These are phyloP conservation scores for Echeveria elegans DNA, from an alignment of 164 flowering plant genomes.

Conservation along the genomic window DNA sequence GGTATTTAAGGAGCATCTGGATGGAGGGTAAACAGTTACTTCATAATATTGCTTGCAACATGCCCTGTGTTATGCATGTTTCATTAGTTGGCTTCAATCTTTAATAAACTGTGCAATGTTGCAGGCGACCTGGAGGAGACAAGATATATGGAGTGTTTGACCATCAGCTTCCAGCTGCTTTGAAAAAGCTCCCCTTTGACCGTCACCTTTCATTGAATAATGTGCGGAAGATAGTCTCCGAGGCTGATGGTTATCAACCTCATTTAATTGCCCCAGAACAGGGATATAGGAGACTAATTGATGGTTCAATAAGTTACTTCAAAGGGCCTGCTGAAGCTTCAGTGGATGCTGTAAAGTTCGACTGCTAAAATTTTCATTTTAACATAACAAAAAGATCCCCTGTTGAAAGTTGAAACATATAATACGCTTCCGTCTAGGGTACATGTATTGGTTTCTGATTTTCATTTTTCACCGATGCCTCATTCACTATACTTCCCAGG, in stretches of 20 bases:
- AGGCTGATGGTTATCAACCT: slow-evolving; percentile 94
- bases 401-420: background rate
- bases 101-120: slow-evolving; percentile 8
- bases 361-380: background rate
- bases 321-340: slow-evolving; percentile 99
- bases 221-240: slow-evolving; percentile 68
- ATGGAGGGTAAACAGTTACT: slow-evolving; percentile 60
- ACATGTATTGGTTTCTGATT: background rate
- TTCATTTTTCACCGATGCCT: background rate
- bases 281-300: slow-evolving; percentile 94
- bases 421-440: background rate
- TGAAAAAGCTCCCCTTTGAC: slow-evolving; percentile 78
- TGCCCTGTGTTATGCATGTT: background rate
- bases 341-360: slow-evolving; percentile 82
- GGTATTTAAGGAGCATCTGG: slow-evolving; percentile 76
- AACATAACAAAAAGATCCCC: background rate
- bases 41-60: background rate
- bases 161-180: slow-evolving; percentile 83
- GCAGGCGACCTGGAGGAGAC: slow-evolving; percentile 85
- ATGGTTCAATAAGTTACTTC: slow-evolving; percentile 83
- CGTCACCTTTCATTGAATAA: slow-evolving; percentile 68
- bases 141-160: slow-evolving; percentile 84
- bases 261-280: slow-evolving; percentile 97
- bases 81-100: too few relatives aligned
- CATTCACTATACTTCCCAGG: slow-evolving; percentile 32